Percentiles rank a stretch among this genome's conserved stretches.
These are phyloP conservation scores for Buddleja alternifolia DNA, from an alignment of 257 asterid genomes.

Conservation along the genomic window DNA sequence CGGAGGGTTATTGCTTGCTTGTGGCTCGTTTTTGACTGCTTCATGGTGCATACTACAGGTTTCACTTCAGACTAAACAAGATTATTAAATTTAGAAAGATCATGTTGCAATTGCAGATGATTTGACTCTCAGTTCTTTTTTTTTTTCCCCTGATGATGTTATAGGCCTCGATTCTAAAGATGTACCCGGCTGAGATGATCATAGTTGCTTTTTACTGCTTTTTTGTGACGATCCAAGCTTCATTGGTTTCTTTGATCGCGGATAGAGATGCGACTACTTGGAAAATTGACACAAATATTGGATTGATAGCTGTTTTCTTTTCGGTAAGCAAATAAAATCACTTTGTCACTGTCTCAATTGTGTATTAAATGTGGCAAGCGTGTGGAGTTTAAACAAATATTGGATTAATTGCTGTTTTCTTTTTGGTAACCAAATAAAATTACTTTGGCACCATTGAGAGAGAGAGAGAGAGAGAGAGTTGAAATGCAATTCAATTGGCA, in stretches of 20 bases:
- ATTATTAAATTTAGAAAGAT: neutral
- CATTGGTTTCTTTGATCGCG: constrained; percentile 49
- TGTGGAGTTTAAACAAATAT: too few species aligned
- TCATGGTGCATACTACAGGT: constrained; percentile 66
- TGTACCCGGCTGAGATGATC: constrained; percentile 56
- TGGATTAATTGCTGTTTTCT: too few species aligned
- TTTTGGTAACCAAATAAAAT: too few species aligned
- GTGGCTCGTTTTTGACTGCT: constrained; percentile 44
- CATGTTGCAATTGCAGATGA: neutral
- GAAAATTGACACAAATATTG: constrained; percentile 47
- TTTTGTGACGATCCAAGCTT: constrained; percentile 49
- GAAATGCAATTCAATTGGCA: neutral
- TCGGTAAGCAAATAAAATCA: constrained; percentile 43
- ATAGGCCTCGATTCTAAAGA: constrained; percentile 58
- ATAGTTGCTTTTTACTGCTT: constrained; percentile 49
- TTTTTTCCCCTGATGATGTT: neutral
- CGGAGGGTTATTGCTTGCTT: constrained; percentile 54
- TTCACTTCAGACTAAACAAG: neutral
- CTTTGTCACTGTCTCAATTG: constrained; percentile 8
- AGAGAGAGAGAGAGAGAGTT: neutral
- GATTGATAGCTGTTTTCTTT: constrained; percentile 45
- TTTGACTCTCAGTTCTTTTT: neutral
- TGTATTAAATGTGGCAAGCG: neutral
- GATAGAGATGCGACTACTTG: constrained; percentile 48
- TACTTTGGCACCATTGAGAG: neutral